phyloP scores from a whole-genome alignment of 768 basidiomycete species.

The Imleria badia region DNA sequence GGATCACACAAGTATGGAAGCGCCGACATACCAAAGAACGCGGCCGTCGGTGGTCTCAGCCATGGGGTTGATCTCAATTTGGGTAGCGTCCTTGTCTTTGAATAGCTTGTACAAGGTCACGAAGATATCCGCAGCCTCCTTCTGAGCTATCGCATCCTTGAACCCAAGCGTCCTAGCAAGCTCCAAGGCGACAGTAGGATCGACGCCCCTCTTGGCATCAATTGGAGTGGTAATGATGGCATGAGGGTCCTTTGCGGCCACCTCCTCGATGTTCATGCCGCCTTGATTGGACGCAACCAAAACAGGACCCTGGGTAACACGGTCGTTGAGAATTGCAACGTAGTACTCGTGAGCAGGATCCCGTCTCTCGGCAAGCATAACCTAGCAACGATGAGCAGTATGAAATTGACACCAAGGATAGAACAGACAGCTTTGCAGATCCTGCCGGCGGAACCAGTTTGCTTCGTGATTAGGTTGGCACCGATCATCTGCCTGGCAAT shows the following conservation, averaged over 20 bases:
- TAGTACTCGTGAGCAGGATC: slow-evolving; percentile 97
- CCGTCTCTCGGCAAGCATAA: slow-evolving; percentile 97
- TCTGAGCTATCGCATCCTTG: slow-evolving; percentile 64
- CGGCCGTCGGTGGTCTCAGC: slow-evolving; percentile 88
- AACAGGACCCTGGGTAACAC: slow-evolving; percentile 83
- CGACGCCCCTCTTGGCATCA: slow-evolving; percentile 78
- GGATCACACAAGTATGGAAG: neutral
- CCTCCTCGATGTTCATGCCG: slow-evolving; percentile 99
- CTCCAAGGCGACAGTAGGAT: slow-evolving; percentile 63
- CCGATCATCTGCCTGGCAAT: slow-evolving; percentile 93
- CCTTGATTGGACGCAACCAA: slow-evolving; percentile 93
- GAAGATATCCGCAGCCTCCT: slow-evolving; percentile 91
- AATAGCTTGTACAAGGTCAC: slow-evolving; percentile 93
- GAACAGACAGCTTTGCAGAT: slow-evolving; percentile 87
- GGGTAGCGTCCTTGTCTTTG: slow-evolving; percentile 98
- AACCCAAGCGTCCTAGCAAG: slow-evolving; percentile 93
- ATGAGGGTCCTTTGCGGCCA: slow-evolving; percentile 90
- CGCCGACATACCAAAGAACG: slow-evolving; percentile 83
- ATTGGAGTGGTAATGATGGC: slow-evolving; percentile 97
- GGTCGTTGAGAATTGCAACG: slow-evolving; percentile 95
- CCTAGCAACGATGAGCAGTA: slow-evolving; percentile 45
- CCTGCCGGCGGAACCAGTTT: slow-evolving; percentile 90
- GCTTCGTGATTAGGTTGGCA: slow-evolving; percentile 94
- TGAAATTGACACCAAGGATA: neutral
- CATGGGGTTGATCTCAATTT: slow-evolving; percentile 99